Evolutionary conservation across 192 early-diverging fungal genomes (phyloP), one percentile per base, ranked within the genome.

Genomic region (Entomortierella chlamydospora): DNA sequence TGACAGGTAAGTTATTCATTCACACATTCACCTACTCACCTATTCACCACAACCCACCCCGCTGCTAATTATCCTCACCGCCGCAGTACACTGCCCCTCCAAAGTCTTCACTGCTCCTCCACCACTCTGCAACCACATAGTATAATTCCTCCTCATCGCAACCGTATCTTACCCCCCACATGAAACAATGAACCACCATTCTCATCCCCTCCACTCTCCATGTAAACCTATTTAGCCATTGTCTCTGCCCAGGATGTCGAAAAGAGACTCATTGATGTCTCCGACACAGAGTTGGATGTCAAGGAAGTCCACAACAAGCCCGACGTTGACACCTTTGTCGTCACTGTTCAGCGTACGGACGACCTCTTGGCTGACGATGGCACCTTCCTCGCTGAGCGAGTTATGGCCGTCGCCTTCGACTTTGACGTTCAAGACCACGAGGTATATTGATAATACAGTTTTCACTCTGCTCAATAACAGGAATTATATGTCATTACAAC

Each of bases 311-410:
- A 73, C 26, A 49, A 33, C 64, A 76, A 70, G 51, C 60, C 74
- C 26, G 55, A 52, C 45, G 53, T 73, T 11, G 85, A 87, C 55
- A 76, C 83, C 68, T 83, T 89, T 49, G 82, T 81, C 60, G 86
- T 89, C 43, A 87, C 86, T 11, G 86, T 89, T 25, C 83, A 85
- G 57, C 81, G 86, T 11, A 81, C 85, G 15, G 88, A 89, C 57
- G 88, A 89, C 47, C 81, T 89, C 18, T 64, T 89, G 22, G 79
- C 84, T 33, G 88, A 89, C 64, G 82, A 87, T 57, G 88, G 88
- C 42, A 68, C 82, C 52, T 74, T 87, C 53, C 70, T 89, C 29
- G 88, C 86, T 20, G 88, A 89, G 69, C 80, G 86, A 49, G 34
- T 87, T 59, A 83, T 85, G 83, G 76, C 86, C 41, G 86, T 89